Conservation (phyloP, 2,329 filamentous ascomycete genomes). For the Ceratocystis variospora region DNA sequence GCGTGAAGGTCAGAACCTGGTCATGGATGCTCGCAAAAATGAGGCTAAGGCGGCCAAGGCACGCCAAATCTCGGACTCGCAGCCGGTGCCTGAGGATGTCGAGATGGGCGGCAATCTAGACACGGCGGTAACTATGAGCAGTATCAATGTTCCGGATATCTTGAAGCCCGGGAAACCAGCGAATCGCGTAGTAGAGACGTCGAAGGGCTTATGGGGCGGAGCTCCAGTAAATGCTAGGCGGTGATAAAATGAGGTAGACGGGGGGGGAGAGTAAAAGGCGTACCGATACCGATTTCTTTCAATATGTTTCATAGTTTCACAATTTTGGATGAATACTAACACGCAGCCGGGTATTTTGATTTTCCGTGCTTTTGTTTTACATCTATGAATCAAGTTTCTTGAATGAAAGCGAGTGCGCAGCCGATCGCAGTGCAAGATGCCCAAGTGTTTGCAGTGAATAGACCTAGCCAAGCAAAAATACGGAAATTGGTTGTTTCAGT, state of each 20-base stretch:
- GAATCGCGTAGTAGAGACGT: slow-evolving; percentile 48
- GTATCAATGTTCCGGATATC: slow-evolving; percentile 33
- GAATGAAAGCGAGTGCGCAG: too few species aligned
- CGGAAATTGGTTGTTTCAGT: too few species aligned
- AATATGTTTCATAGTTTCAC: too few species aligned
- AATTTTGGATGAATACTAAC: too few species aligned
- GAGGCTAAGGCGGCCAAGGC: neutral
- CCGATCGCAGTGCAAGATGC: too few species aligned
- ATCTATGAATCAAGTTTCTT: too few species aligned
- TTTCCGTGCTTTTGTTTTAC: too few species aligned
- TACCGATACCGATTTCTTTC: too few species aligned
- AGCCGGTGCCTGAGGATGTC: slow-evolving; percentile 17
- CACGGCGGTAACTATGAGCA: slow-evolving; percentile 22
- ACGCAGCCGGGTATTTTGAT: too few species aligned
- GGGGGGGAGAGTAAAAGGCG: neutral
- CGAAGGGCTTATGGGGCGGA: slow-evolving; percentile 47
- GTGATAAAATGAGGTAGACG: neutral
- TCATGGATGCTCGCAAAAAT: slow-evolving; percentile 41
- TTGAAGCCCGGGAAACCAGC: slow-evolving; percentile 41
- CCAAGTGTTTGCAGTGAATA: too few species aligned
- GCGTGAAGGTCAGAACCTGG: slow-evolving; percentile 45
- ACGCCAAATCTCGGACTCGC: slow-evolving; percentile 1
- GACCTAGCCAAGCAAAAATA: too few species aligned
- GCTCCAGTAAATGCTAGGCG: slow-evolving; percentile 21
- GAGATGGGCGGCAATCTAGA: slow-evolving; percentile 18